A percentile compares a stretch with the other conserved stretches of the same genome.
Evolutionary conservation across 2,329 filamentous ascomycete species (phyloP).

Genomic region (Mycogone perniciosa): DNA sequence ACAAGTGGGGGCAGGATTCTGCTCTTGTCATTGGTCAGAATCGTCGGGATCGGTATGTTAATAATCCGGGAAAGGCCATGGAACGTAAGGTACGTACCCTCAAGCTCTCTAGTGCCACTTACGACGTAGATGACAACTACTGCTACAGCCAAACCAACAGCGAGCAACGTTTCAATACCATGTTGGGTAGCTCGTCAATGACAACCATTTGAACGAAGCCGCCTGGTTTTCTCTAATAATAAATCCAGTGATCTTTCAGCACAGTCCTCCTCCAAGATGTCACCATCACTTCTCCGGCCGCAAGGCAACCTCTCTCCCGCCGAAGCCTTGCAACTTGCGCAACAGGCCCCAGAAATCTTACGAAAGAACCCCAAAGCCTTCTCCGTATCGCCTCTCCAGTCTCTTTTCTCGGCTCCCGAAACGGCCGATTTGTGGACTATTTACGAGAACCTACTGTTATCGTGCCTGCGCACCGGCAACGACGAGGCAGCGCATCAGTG

Average conservation of each 20-base stretch:
- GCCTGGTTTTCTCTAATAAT: background rate
- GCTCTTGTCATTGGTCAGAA: no score
- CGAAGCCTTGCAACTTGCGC: slow-evolving; percentile 52
- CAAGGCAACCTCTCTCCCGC: slow-evolving; percentile 50
- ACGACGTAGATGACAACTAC: no score
- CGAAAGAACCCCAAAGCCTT: slow-evolving; percentile 47
- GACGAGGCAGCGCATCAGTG: slow-evolving; percentile 69
- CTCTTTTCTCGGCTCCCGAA: slow-evolving; percentile 55
- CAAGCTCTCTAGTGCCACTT: no score
- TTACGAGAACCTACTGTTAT: slow-evolving; percentile 80
- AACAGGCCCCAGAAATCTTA: slow-evolving; percentile 53
- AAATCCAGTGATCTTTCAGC: slow-evolving; percentile 1
- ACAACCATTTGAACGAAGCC: no score
- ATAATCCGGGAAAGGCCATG: no score
- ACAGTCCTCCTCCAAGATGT: slow-evolving; percentile 30
- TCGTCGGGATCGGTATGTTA: no score
- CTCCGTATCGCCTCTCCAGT: slow-evolving; percentile 47
- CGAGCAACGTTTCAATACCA: no score
- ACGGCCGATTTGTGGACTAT: slow-evolving; percentile 74
- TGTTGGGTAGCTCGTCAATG: no score
- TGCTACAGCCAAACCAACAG: no score
- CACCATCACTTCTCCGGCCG: slow-evolving; percentile 49
- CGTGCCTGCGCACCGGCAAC: slow-evolving; percentile 79
- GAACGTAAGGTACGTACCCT: no score
- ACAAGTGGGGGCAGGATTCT: no score